Base-by-base conservation (phyloP, 2,329 filamentous ascomycete genomes). In the Botrytis porri region DNA sequence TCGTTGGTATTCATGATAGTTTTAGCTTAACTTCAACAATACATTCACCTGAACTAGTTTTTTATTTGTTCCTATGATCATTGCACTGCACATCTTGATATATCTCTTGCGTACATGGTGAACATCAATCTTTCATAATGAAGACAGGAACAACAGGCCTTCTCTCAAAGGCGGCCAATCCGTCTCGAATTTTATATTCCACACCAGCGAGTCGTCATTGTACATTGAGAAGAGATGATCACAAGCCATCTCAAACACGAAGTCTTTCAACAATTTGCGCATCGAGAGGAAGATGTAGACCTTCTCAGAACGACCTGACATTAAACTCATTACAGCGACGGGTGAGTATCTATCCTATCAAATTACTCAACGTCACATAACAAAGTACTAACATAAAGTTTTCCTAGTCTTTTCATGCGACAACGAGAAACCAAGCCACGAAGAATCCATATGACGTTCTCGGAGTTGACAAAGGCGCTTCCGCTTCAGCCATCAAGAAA, bases 401-500 rank as follows among this genome's bases (percentile, higher is more conserved):
- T 39, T 29, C 39, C 29, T 69, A 81, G 80, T 37, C 72, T 29
- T 81, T 81, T 65, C 79, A 80, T 73, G 75, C 79, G 73, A 80
- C 78, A 51, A 75, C 77, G 9, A 80, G 69, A 60, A 65, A 78
- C 3, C 75, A 77, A 61, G 79, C 77, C 25, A 81, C 81, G 54
- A 89, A 93, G 81, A 93, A 99, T 79, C 96, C 96, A 1, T 99
- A 99, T 83, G 88, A 90, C 76, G 88, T 93, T 6, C 90, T 99
- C 41, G 96, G 96, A 22, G 93, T 99, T 43, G 86, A 86, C 79
- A 97, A 95, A 82, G 87, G 84, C 75, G 93, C 96, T n/a, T 90
- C 93, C 1, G 85, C 94, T 4, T 86, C 89, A 74, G 95, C 98
- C 51, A 98, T 99, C 82, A 99, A 99, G 82, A 98, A 98, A 83